Evolutionary conservation across 306 rosid species (phyloP).

Genomic region (Cyamopsis tetragonoloba): DNA sequence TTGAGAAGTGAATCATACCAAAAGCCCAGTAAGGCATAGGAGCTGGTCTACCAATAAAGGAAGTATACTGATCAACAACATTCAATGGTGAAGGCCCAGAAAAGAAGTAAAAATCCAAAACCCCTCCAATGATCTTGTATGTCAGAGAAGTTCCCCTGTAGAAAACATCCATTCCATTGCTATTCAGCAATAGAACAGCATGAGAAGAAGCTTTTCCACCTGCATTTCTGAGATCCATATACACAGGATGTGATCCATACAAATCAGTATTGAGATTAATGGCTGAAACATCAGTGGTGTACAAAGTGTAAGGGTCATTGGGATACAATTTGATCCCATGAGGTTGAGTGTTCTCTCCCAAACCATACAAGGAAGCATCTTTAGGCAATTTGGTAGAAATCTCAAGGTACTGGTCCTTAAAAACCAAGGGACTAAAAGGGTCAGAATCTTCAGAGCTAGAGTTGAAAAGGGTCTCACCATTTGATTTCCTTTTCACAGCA

Average conservation of each 20-base stretch:
- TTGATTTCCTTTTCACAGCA: conserved; percentile 65
- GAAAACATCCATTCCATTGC: conserved; percentile 96
- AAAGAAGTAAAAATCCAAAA: conserved; percentile 89
- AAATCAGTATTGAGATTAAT: conserved; percentile 86
- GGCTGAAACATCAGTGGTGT: conserved; percentile 75
- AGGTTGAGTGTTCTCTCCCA: conserved; percentile 92
- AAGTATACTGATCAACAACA: conserved; percentile 92
- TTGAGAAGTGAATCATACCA: conserved; percentile 45
- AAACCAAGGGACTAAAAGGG: conserved; percentile 59
- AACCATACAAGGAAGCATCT: conserved; percentile 74
- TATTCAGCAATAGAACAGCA: conserved; percentile 78
- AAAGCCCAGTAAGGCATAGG: conserved; percentile 99
- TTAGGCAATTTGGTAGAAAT: conserved; percentile 75
- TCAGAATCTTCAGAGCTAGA: conserved; percentile 46
- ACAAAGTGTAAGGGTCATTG: conserved; percentile 74
- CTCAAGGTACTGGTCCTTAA: conserved; percentile 93
- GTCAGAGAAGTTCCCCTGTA: conserved; percentile 74
- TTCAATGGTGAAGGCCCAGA: conserved; percentile 74
- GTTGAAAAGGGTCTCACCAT: conserved; percentile 72
- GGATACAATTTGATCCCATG: conserved; percentile 85
- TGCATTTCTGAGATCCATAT: conserved; percentile 76
- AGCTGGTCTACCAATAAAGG: conserved; percentile 88
- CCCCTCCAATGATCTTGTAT: conserved; percentile 84
- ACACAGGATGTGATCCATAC: conserved; percentile 88
- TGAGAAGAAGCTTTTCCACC: conserved; percentile 68